Evolutionary conservation across 768 basidiomycete genomes (phyloP).

Genomic region (Termitomyces titanicus): DNA sequence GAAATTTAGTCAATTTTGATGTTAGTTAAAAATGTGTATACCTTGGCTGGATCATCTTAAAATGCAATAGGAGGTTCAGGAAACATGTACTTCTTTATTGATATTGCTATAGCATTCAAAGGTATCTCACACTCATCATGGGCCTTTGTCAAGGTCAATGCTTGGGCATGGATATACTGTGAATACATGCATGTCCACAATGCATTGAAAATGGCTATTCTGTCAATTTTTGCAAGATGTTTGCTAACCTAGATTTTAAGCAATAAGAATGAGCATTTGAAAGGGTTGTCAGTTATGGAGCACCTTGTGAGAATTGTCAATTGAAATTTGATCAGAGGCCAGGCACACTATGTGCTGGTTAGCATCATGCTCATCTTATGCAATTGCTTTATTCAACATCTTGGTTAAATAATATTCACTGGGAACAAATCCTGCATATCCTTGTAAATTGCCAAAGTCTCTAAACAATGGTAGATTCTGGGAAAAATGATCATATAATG

Average conservation of each 20-base stretch:
- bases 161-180: slow-evolving; percentile 16
- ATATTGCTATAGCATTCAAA: neutral
- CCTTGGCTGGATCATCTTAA: slow-evolving; percentile 8
- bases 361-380: neutral
- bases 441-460: neutral
- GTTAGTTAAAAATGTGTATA: neutral
- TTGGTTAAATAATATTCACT: neutral
- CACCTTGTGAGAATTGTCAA: neutral
- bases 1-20: neutral
- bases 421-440: neutral
- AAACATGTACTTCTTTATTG: slow-evolving; percentile 2
- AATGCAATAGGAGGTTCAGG: neutral
- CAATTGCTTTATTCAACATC: neutral
- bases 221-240: slow-evolving; percentile 20
- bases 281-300: neutral
- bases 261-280: neutral
- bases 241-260: slow-evolving; percentile 17
- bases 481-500: neutral
- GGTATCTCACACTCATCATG: slow-evolving; percentile 1
- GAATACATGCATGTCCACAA: slow-evolving; percentile 23
- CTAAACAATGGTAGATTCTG: neutral
- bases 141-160: slow-evolving; percentile 19
- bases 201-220: slow-evolving; percentile 17
- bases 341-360: neutral
- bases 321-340: neutral